These are phyloP conservation scores for Phoma sp. DNA, from an alignment of 2,329 filamentous ascomycete species.

Conservation along the genomic window DNA sequence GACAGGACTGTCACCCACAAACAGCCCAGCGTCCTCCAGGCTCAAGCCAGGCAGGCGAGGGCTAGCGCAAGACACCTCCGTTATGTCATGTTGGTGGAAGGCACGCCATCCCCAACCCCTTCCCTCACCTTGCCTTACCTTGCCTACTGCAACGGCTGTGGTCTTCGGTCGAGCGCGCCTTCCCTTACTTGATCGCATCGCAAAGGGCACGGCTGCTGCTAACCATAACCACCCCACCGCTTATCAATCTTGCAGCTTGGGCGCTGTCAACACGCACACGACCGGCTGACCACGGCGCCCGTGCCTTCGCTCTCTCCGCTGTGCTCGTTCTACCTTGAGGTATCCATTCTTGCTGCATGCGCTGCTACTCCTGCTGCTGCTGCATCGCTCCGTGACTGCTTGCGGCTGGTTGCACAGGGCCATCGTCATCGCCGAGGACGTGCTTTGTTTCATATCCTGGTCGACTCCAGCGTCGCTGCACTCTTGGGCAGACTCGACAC, in stretches of 20 bases:
- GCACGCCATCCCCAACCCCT: conserved; percentile 28
- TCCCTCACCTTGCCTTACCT: not conserved
- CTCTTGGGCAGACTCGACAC: conserved; percentile 25
- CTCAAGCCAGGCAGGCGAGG: too few relatives aligned
- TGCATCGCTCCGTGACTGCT: conserved; percentile 21
- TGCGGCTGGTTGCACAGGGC: conserved; percentile 28
- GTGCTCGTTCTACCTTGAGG: conserved; percentile 4
- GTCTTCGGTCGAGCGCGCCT: conserved; percentile 8
- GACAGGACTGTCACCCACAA: too few relatives aligned
- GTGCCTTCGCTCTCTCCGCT: conserved; percentile 27
- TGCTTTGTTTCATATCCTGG: conserved; percentile 40
- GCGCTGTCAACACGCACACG: conserved; percentile 1
- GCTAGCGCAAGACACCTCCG: conserved; percentile 12
- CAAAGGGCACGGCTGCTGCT: conserved; percentile 6
- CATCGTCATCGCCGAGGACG: conserved; percentile 29
- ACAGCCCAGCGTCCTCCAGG: too few relatives aligned
- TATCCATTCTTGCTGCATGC: conserved; percentile 24
- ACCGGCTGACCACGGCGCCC: conserved; percentile 14
- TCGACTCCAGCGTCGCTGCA: conserved; percentile 18
- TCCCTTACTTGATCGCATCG: conserved; percentile 18
- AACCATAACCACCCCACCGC: conserved; percentile 6
- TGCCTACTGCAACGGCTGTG: conserved; percentile 18
- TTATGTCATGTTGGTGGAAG: conserved; percentile 26
- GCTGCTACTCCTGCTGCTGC: conserved; percentile 6
- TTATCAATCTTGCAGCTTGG: conserved; percentile 17